Percentiles rank a stretch among this genome's conserved stretches.
Evolutionary conservation across 106 monocot species (phyloP).

Genomic region (Phalaenopsis equestris): DNA sequence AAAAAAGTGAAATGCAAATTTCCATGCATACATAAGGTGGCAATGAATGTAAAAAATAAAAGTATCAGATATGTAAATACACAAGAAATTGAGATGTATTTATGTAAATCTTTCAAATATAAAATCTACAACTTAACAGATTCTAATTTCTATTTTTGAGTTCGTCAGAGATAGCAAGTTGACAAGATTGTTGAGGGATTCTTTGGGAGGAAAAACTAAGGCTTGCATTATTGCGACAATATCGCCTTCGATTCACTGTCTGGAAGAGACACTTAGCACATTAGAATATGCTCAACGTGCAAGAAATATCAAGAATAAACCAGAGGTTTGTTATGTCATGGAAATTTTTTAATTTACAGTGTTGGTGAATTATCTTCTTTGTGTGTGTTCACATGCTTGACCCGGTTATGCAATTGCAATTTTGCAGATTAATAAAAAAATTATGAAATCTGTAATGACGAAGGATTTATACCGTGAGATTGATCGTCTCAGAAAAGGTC

Average conservation of each 20-base stretch:
- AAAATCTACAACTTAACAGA: too few species aligned
- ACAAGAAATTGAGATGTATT: too few species aligned
- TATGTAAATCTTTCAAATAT: too few species aligned
- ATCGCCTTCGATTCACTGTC: slow-evolving; percentile 85
- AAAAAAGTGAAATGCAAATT: too few species aligned
- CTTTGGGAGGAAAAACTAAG: slow-evolving; percentile 96
- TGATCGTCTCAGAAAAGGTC: slow-evolving; percentile 97
- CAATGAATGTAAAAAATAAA: too few species aligned
- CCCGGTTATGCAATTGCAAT: neutral
- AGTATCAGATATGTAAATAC: too few species aligned
- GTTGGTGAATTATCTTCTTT: neutral
- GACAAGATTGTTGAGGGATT: slow-evolving; percentile 94
- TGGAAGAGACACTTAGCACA: slow-evolving; percentile 98
- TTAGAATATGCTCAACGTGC: slow-evolving; percentile 98
- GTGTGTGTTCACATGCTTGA: too few species aligned
- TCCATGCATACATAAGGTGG: too few species aligned
- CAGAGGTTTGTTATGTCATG: slow-evolving; percentile 42
- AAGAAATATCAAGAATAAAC: slow-evolving; percentile 98
- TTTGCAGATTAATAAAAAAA: slow-evolving; percentile 87
- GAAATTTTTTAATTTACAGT: neutral
- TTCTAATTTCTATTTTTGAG: neutral
- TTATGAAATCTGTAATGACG: slow-evolving; percentile 97
- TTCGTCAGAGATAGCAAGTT: slow-evolving; percentile 84
- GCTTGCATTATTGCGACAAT: slow-evolving; percentile 97
- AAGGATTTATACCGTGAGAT: slow-evolving; percentile 93